phyloP scores from a whole-genome alignment of 1,284 basidiomycete genomes.

The Malassezia cuniculi region DNA sequence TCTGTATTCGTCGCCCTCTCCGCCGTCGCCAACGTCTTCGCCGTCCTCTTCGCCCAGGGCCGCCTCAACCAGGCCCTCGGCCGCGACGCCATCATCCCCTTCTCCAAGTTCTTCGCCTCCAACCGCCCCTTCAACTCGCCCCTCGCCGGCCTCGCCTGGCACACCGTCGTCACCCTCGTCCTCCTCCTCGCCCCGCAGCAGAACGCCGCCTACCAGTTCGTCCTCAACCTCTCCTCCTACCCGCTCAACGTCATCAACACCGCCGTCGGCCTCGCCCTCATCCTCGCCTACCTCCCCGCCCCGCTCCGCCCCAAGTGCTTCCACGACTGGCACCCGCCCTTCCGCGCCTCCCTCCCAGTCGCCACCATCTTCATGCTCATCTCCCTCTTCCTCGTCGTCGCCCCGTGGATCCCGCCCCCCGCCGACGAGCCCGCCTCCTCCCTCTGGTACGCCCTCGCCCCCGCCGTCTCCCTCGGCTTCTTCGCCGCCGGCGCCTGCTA shows the following conservation, averaged over 20 bases:
- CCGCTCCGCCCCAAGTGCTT: slow-evolving; percentile 13
- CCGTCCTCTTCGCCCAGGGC: slow-evolving; percentile 48
- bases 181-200: slow-evolving; percentile 52
- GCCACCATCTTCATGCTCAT: slow-evolving; percentile 53
- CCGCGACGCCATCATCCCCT: slow-evolving; percentile 52
- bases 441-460: slow-evolving; percentile 19
- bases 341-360: slow-evolving; percentile 48
- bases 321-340: slow-evolving; percentile 24
- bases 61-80: slow-evolving; percentile 52
- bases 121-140: slow-evolving; percentile 50
- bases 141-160: slow-evolving; percentile 49
- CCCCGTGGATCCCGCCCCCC: slow-evolving; percentile 53
- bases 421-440: slow-evolving; percentile 39
- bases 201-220: slow-evolving; percentile 52
- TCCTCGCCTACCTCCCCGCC: slow-evolving; percentile 37
- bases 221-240: slow-evolving; percentile 54
- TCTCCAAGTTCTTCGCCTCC: slow-evolving; percentile 49
- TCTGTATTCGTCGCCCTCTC: slow-evolving; percentile 52
- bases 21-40: slow-evolving; percentile 47
- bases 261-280: slow-evolving; percentile 53
- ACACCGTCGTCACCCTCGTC: slow-evolving; percentile 47
- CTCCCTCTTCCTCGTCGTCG: slow-evolving; percentile 51
- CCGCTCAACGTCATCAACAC: slow-evolving; percentile 49
- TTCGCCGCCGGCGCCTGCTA: slow-evolving; percentile 50
- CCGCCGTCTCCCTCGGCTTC: slow-evolving; percentile 27